phyloP scores from a whole-genome alignment of 169 alveolate species.

The Eimeria sp. region DNA sequence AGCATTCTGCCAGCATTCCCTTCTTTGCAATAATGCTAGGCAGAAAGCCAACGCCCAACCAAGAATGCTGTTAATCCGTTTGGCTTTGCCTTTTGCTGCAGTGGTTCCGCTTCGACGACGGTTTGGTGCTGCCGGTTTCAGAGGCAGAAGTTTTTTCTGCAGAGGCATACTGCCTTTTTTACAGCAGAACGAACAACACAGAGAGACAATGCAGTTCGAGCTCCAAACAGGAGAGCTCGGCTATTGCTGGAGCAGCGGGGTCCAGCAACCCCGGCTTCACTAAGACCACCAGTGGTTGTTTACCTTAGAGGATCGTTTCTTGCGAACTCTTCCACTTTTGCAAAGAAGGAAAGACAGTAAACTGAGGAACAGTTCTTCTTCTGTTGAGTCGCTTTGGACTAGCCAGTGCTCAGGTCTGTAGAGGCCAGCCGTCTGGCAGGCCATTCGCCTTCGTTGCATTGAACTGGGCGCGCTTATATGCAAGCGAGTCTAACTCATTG shows the following conservation, averaged over 20 bases:
- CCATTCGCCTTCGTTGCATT: background rate
- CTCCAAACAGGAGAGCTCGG: slow-evolving; percentile 23
- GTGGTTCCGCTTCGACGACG: slow-evolving; percentile 75
- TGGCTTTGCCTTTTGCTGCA: background rate
- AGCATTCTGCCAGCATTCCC: background rate
- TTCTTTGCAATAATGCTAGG: background rate
- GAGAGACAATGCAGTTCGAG: slow-evolving; percentile 30
- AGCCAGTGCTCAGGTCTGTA: background rate
- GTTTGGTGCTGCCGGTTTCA: slow-evolving; percentile 56
- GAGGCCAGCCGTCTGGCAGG: slow-evolving; percentile 1
- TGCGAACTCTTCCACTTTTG: background rate
- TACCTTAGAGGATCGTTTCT: background rate
- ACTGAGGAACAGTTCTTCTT: background rate
- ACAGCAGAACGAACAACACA: slow-evolving; percentile 9
- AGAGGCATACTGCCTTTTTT: slow-evolving; percentile 68
- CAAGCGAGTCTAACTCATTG: background rate
- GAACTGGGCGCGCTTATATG: background rate
- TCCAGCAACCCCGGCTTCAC: background rate
- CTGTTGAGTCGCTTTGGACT: background rate
- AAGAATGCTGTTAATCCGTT: background rate
- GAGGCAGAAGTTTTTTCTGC: slow-evolving; percentile 57
- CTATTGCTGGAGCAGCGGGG: background rate
- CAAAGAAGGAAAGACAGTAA: background rate
- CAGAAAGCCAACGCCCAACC: background rate
- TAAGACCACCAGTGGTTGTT: background rate